Conservation (phyloP, 805 yeast species). For the Wickerhamiella dianesei region DNA sequence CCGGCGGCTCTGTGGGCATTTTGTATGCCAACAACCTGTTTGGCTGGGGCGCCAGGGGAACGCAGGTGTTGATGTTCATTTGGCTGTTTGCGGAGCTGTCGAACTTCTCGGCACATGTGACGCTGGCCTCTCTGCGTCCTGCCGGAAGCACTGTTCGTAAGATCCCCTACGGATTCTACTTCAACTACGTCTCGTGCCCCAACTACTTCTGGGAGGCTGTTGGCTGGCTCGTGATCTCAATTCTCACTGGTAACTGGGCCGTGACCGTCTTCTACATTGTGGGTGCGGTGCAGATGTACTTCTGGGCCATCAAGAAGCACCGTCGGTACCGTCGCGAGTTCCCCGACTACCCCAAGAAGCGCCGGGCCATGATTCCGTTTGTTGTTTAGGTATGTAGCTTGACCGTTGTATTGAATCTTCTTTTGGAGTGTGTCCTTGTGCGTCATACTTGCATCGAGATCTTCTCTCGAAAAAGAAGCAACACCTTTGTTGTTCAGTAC, state of each 20-base stretch:
- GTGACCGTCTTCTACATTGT: constrained; percentile 57
- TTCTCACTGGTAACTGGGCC: constrained; percentile 66
- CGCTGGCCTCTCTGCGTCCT: constrained; percentile 41
- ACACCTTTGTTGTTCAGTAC: too few relatives aligned
- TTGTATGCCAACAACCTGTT: constrained; percentile 17
- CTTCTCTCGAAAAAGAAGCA: too few relatives aligned
- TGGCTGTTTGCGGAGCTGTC: constrained; percentile 48
- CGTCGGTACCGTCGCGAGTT: constrained; percentile 49
- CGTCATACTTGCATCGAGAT: too few relatives aligned
- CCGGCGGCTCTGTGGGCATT: neutral
- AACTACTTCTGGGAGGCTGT: constrained; percentile 81
- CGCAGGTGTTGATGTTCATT: constrained; percentile 12
- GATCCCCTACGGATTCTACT: constrained; percentile 77
- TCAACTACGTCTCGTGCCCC: constrained; percentile 73
- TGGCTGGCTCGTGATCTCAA: constrained; percentile 58
- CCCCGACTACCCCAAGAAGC: constrained; percentile 67
- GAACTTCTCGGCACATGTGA: constrained; percentile 59
- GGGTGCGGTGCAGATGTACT: constrained; percentile 69
- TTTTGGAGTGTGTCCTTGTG: too few relatives aligned
- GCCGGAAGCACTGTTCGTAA: constrained; percentile 45
- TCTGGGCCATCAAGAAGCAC: constrained; percentile 88
- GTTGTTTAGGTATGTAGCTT: constrained; percentile 31
- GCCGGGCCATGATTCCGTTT: constrained; percentile 70
- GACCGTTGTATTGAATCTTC: too few relatives aligned
- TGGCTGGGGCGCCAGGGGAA: constrained; percentile 8